Percentiles rank a stretch among this genome's conserved stretches.
Evolutionary conservation across 495 filamentous ascomycete species (phyloP).

Genomic region (Entonaema liquescens): DNA sequence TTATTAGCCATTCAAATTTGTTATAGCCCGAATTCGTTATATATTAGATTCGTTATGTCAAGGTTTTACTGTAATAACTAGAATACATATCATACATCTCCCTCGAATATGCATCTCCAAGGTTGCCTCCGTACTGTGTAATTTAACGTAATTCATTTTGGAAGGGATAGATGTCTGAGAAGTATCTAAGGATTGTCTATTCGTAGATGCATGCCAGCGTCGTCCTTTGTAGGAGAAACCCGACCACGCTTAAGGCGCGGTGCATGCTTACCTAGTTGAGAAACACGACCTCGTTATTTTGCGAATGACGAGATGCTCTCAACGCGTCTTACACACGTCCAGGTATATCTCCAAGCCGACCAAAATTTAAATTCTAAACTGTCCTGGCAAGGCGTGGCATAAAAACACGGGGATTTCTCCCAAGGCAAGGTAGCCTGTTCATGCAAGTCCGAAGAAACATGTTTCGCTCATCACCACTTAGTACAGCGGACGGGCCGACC

Average conservation of each 20-base stretch:
- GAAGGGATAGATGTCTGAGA: slow-evolving; percentile 9
- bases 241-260: neutral
- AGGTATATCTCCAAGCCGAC: too few species aligned
- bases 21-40: too few species aligned
- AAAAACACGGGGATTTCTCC: slow-evolving; percentile 3
- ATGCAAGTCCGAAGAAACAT: slow-evolving; percentile 19
- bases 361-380: too few species aligned
- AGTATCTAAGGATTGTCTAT: neutral
- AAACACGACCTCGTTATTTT: neutral
- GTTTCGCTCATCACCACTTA: slow-evolving; percentile 12
- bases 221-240: neutral
- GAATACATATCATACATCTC: neutral
- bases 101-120: neutral
- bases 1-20: too few species aligned
- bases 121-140: neutral
- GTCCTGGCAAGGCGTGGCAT: too few species aligned
- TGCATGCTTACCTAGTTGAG: neutral
- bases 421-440: neutral
- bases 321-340: too few species aligned
- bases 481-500: neutral
- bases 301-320: neutral
- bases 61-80: too few species aligned
- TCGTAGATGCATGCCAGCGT: neutral
- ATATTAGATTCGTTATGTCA: too few species aligned
- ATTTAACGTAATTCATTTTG: neutral